phyloP scores from a whole-genome alignment of 768 basidiomycete species.

The Rhodosporidiobolus odoratus region DNA sequence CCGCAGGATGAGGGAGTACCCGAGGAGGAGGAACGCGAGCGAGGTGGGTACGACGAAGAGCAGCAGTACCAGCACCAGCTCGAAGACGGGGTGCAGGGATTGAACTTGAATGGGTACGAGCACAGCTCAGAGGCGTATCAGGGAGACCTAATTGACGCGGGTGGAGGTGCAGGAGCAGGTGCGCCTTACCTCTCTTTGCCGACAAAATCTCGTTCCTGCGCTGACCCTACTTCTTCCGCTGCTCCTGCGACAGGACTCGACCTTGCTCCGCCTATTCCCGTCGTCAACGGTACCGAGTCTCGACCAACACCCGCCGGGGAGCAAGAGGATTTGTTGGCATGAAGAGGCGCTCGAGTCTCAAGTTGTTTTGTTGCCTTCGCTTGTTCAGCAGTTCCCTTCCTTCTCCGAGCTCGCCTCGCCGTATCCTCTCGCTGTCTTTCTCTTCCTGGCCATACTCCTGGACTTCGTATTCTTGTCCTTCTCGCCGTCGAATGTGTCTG shows the following conservation, averaged over 20 bases:
- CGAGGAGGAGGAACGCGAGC: not conserved
- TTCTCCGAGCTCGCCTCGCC: too few relatives aligned
- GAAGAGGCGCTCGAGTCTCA: too few relatives aligned
- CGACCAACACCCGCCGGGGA: not conserved
- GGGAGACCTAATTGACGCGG: conserved; percentile 1
- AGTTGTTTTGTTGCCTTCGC: too few relatives aligned
- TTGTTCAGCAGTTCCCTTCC: too few relatives aligned
- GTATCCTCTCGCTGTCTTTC: too few relatives aligned
- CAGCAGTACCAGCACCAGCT: not conserved
- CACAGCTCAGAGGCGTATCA: not conserved
- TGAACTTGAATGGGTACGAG: not conserved
- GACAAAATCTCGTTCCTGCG: not conserved
- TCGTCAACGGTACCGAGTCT: conserved; percentile 10
- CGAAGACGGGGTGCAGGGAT: not conserved
- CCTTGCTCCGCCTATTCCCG: conserved; percentile 19
- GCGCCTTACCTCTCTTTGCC: not conserved
- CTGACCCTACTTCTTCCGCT: not conserved
- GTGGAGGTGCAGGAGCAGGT: not conserved
- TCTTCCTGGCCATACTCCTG: too few relatives aligned
- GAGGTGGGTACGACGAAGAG: too few relatives aligned
- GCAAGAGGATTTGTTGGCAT: conserved; percentile 10
- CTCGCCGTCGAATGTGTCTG: too few relatives aligned
- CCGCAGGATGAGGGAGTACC: conserved; percentile 4
- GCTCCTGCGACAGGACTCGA: not conserved
- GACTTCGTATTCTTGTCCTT: too few relatives aligned